phyloP scores from a whole-genome alignment of 2,329 filamentous ascomycete genomes.

The Exophiala mesophila region DNA sequence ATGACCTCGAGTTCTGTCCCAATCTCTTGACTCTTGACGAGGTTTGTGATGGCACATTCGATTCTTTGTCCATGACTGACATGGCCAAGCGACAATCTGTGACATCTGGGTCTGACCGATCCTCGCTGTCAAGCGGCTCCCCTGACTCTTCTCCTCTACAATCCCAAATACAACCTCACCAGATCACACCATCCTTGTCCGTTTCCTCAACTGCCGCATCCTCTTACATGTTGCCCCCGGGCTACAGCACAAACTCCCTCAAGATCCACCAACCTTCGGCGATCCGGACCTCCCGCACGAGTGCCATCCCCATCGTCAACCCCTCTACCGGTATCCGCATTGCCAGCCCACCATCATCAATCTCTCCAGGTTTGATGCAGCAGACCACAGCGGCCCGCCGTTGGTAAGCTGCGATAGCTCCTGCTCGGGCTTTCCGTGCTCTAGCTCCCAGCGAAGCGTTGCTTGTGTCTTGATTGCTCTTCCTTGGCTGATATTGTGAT shows the following conservation, averaged over 20 bases:
- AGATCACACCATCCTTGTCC: slow-evolving; percentile 66
- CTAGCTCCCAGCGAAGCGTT: slow-evolving; percentile 18
- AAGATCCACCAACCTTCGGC: slow-evolving; percentile 90
- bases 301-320: slow-evolving; percentile 97
- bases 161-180: slow-evolving; percentile 67
- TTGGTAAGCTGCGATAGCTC: slow-evolving; percentile 28
- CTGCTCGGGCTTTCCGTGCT: slow-evolving; percentile 14
- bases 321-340: slow-evolving; percentile 83
- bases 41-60: slow-evolving; percentile 50
- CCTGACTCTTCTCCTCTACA: slow-evolving; percentile 88
- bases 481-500: slow-evolving; percentile 24
- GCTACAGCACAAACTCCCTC: slow-evolving; percentile 58
- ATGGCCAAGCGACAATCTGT: slow-evolving; percentile 74
- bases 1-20: slow-evolving; percentile 94
- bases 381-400: slow-evolving; percentile 38
- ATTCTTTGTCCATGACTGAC: slow-evolving; percentile 22
- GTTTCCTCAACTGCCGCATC: slow-evolving; percentile 60
- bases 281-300: slow-evolving; percentile 67
- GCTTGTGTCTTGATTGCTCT: slow-evolving; percentile 24
- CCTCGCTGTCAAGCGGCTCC: slow-evolving; percentile 89
- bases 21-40: slow-evolving; percentile 87
- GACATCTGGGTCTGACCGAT: slow-evolving; percentile 84
- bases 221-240: slow-evolving; percentile 52
- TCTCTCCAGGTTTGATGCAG: slow-evolving; percentile 62
- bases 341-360: slow-evolving; percentile 76